Evolutionary conservation across 768 basidiomycete genomes (phyloP).

Genomic region (Lentinula sp.): DNA sequence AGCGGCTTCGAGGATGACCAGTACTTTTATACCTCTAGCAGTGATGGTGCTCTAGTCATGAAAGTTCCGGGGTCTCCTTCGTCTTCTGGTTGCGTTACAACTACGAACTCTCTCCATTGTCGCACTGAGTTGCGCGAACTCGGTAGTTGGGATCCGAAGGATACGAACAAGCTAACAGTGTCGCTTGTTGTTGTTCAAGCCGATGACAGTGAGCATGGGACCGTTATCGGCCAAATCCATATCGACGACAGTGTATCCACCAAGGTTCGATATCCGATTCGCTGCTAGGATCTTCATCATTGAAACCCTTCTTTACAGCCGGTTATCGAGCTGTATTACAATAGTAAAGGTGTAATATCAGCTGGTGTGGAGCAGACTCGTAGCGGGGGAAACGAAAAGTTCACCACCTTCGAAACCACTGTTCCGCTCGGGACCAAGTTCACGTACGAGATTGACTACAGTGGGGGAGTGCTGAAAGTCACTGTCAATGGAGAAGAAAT

Average conservation of each 20-base stretch:
- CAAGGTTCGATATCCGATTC: background rate
- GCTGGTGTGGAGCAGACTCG: slow-evolving; percentile 5
- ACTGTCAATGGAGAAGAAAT: slow-evolving; percentile 5
- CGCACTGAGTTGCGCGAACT: slow-evolving; percentile 3
- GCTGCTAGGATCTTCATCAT: too few species aligned
- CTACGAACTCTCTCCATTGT: slow-evolving; percentile 2
- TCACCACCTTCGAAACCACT: background rate
- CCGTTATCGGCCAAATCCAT: slow-evolving; percentile 7
- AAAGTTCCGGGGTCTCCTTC: slow-evolving; percentile 4
- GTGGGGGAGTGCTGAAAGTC: background rate
- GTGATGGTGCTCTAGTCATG: slow-evolving; percentile 3
- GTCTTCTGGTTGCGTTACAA: slow-evolving; percentile 1
- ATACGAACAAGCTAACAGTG: background rate
- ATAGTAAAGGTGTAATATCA: background rate
- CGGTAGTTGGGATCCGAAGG: background rate
- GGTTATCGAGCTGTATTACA: slow-evolving; percentile 6
- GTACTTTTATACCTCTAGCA: slow-evolving; percentile 2
- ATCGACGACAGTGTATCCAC: slow-evolving; percentile 3
- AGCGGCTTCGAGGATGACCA: background rate
- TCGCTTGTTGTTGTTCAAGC: background rate
- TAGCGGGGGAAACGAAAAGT: background rate
- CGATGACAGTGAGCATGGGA: slow-evolving; percentile 2
- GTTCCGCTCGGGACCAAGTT: slow-evolving; percentile 1
- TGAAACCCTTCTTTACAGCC: background rate
- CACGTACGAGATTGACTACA: slow-evolving; percentile 5